These are phyloP conservation scores for Candida nemodendra DNA, from an alignment of 805 yeast species.

Conservation along the genomic window DNA sequence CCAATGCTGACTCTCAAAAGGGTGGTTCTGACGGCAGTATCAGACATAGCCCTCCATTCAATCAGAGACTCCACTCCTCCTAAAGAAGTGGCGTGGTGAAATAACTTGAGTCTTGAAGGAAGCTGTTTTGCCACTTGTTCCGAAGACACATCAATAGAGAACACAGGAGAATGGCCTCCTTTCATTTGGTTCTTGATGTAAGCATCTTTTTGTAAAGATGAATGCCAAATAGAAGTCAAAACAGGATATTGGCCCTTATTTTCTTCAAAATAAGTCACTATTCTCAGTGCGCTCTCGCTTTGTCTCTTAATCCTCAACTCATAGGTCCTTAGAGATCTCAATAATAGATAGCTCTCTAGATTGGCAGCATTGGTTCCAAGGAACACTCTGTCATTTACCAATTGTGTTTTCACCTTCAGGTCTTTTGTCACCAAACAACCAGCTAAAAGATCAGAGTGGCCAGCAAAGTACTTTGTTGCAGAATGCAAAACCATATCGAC, in stretches of 20 bases:
- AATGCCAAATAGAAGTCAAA: conserved; percentile 58
- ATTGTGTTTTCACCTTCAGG: conserved; percentile 39
- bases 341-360: conserved; percentile 68
- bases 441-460: conserved; percentile 89
- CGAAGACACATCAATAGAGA: conserved; percentile 55
- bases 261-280: conserved; percentile 59
- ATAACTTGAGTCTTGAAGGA: conserved; percentile 64
- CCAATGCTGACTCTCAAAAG: conserved; percentile 79
- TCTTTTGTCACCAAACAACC: conserved; percentile 75
- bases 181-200: conserved; percentile 66
- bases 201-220: conserved; percentile 71
- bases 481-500: conserved; percentile 92
- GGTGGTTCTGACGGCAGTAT: conserved; percentile 51
- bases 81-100: conserved; percentile 88
- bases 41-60: conserved; percentile 86
- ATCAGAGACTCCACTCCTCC: conserved; percentile 91
- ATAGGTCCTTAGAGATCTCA: conserved; percentile 79
- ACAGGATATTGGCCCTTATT: conserved; percentile 48
- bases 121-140: conserved; percentile 57
- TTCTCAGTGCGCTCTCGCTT: conserved; percentile 54
- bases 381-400: conserved; percentile 62
- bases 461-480: conserved; percentile 91
- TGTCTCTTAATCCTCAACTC: conserved; percentile 71
- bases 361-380: conserved; percentile 81
- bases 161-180: conserved; percentile 70